Evolutionary conservation across 768 basidiomycete species (phyloP), one percentile per base, ranked within the genome.

Genomic region (Hericium erinaceus): DNA sequence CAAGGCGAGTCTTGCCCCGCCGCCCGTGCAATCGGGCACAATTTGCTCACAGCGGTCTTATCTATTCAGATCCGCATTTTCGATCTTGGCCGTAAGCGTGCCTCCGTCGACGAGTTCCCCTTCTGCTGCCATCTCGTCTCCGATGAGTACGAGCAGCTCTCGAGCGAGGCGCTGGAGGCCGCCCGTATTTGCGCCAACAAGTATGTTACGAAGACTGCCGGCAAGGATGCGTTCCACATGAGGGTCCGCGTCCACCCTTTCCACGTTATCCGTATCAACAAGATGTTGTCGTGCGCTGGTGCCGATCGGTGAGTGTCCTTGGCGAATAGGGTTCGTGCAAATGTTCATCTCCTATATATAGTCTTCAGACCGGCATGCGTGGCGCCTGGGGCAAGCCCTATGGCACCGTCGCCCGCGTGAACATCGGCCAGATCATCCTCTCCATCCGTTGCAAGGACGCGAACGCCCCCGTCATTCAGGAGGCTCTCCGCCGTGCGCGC

Each of bases 121-220:
- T 98, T 90, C 85, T 93, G 92, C 73, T 86, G 82, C 72, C 94
- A 97, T 72, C 81, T 98, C 56, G 95, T 98, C 58, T 98, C 94
- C 54, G 93, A 98, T 67, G 95, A 98, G 75, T 97, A 95, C 72
- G 95, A 99, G 72, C 94, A 99, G 69, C 80, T 98, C 48, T 95
- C 92, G 13, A 87, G 84, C 39, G 95, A 98, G 72, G 95, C 95
- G 15, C 86, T 98, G 54, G 95, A 99, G 76, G 95, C 95, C 16
- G 95, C 94, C 55, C 95, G 95, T 74, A 99, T 99, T 62, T 98
- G 95, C 71, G 93, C 93, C 73, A 98, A 98, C 90, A 98, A 98
- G 76, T 98, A 98, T 73, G 88, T 98, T 62, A 95, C 93, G 68
- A 98, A 99, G 84, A 92, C 90, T 3, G 84, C 89, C 33, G 95